These are phyloP conservation scores for Eleusine coracana DNA, from an alignment of 176 grass and related monocot genomes.

Conservation along the genomic window DNA sequence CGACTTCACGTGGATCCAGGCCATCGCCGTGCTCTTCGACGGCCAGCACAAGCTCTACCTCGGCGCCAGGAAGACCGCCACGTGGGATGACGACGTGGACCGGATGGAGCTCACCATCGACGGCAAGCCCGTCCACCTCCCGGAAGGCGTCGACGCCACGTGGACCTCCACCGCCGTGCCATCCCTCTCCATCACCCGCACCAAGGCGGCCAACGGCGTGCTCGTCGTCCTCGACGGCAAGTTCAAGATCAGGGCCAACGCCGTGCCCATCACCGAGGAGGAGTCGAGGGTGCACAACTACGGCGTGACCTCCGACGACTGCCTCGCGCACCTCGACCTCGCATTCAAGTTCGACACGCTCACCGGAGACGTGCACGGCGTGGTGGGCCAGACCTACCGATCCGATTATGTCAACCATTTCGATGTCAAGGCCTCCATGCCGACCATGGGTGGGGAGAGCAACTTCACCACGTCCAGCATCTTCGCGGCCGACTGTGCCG, in stretches of 20 bases:
- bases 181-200: constrained; percentile 38
- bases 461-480: constrained; percentile 46
- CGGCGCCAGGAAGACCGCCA: constrained; percentile 42
- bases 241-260: constrained; percentile 51
- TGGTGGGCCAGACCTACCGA: constrained; percentile 63
- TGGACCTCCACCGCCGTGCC: constrained; percentile 35
- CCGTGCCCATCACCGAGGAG: constrained; percentile 57
- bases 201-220: constrained; percentile 49
- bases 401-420: constrained; percentile 48
- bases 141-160: not conserved
- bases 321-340: constrained; percentile 59
- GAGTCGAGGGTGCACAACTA: constrained; percentile 58
- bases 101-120: constrained; percentile 45
- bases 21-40: constrained; percentile 56
- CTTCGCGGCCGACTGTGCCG: constrained; percentile 51
- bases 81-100: constrained; percentile 54
- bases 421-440: constrained; percentile 49
- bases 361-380: constrained; percentile 54
- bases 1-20: constrained; percentile 65
- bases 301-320: constrained; percentile 38
- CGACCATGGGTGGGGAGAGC: constrained; percentile 54
- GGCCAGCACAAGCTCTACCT: constrained; percentile 48
- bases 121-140: constrained; percentile 24
- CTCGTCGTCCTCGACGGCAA: constrained; percentile 23
- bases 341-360: constrained; percentile 61